Evolutionary conservation across 208 protist genomes (phyloP), one percentile per base, ranked within the genome.

Genomic region (Novymonas esmeraldas): DNA sequence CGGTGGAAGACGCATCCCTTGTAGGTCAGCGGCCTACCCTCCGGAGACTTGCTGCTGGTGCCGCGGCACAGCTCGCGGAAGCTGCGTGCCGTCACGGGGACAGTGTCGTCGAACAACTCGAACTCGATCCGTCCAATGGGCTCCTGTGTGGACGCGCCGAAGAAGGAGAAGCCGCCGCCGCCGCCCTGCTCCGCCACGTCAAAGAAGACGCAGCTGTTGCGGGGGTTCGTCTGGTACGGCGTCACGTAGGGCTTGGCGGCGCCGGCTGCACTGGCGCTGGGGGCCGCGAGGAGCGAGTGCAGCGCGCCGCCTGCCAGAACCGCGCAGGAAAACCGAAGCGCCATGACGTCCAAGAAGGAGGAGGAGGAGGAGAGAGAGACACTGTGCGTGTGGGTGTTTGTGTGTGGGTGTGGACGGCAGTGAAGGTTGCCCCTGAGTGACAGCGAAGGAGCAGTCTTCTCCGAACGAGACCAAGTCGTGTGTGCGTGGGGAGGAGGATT

Each of bases 1-100:
- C 98, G 85, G 66, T 99, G 98, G 70, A 99, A 98, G 13, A 81
- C 73, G 28, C 81, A 97, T 29, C 82, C 87, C 69, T 98, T 97
- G 79, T 92, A 99, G 63, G 78, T 71, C 24, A 99, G 87, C 22
- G 79, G 84, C 50, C 94, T 96, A 1, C 97, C 95, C 5, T 84
- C 86, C 0, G 84, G 89, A n/a, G 92, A 71, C 26, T 62, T 64
- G 16, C 64, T 72, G 13, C 45, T 46, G 16, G 61, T 65, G 29
- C 88, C 90, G 26, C 86, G 78, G 78, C 92, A 97, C 41, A 97
- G 79, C 63, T 93, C 88, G 45, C 92, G 79, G 44, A 97, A 95
- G 69, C 88, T 97, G 7, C 85, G 85, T 6, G 92, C 80, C n/a
- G 97, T 98, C 58, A 98, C 91, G 29, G 97, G 97, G 10, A 96